Base-by-base conservation (phyloP, 2,329 filamentous ascomycete genomes). In the Arthrobotrys sphaeroides region DNA sequence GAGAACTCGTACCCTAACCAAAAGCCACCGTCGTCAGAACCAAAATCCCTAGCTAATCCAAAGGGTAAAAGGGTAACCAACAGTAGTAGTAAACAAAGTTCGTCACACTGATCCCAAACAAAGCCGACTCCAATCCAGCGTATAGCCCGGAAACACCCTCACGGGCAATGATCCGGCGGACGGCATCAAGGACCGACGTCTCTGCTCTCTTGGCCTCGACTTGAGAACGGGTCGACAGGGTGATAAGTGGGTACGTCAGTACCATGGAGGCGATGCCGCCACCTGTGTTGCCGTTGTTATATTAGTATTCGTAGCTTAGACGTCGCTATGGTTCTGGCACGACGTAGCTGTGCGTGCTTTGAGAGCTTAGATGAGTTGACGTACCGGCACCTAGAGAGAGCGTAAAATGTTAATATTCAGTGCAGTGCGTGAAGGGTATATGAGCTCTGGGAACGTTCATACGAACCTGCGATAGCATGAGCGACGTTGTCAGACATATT, bases 21-120 rank as follows among this genome's bases (percentile, higher is more conserved):
- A n/a, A n/a, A 12, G 7, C 1, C 16, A n/a, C n/a, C n/a, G n/a
- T n/a, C 18, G 13, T 66, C n/a, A 60, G 31, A 22, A 51, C 24
- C n/a, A 53, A 33, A 33, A 33, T 33, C 6, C 33, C 33, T 6
- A 45, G n/a, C n/a, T 5, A 36, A 36, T 62, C 6, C 47, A 6
- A 24, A 20, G n/a, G n/a, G n/a, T n/a, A n/a, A n/a, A n/a, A n/a
- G n/a, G 9, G 18, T 22, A 18, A 75, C 81, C 33, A 79, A 86
- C 92, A 99, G 87, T 98, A 99, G 85, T 99, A 99, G 87, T 99
- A 99, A 53, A 99, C 94, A 82, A 99, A 99, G 86, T 99, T 99
- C 80, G 95, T 99, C 79, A 99, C 90, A 83, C 91, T 95, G 85
- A 99, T 98, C 82, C 95, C 95, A 83, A 99, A 97, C 49, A 99